phyloP scores from a whole-genome alignment of 345 rosid genomes.

The Gossypium rotundifolium region DNA sequence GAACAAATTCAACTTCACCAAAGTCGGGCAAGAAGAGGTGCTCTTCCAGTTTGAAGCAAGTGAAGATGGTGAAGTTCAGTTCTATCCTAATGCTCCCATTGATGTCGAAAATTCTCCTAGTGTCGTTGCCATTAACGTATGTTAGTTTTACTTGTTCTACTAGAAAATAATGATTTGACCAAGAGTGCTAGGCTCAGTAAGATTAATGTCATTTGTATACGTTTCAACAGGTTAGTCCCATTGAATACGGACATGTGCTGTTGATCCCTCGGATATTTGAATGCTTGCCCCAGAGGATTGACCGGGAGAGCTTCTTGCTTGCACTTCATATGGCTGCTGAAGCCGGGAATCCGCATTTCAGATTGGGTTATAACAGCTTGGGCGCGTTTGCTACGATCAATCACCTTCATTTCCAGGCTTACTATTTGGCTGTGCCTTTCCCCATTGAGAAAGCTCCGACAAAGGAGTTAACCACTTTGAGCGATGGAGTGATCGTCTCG shows the following conservation, averaged over 20 bases:
- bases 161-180: not conserved
- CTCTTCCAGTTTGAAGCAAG: constrained; percentile 91
- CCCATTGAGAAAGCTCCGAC: constrained; percentile 85
- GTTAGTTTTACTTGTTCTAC: not conserved
- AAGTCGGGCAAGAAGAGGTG: constrained; percentile 91
- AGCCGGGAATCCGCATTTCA: constrained; percentile 72
- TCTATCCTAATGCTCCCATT: constrained; percentile 55
- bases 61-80: constrained; percentile 55
- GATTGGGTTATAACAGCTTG: constrained; percentile 93
- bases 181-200: not conserved
- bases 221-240: constrained; percentile 80
- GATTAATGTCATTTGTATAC: not conserved
- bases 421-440: constrained; percentile 67
- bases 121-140: constrained; percentile 85
- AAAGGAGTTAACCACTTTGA: constrained; percentile 39
- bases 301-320: constrained; percentile 72
- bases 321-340: constrained; percentile 81
- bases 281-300: constrained; percentile 95
- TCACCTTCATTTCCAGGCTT: constrained; percentile 99
- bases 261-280: constrained; percentile 78
- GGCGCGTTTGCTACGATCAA: constrained; percentile 98
- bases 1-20: constrained; percentile 87
- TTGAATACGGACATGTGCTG: constrained; percentile 93
- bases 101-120: constrained; percentile 70
- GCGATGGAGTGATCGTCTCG: constrained; percentile 51